Evolutionary conservation across 2,329 filamentous ascomycete genomes (phyloP).

Genomic region (Beauveria sp.): DNA sequence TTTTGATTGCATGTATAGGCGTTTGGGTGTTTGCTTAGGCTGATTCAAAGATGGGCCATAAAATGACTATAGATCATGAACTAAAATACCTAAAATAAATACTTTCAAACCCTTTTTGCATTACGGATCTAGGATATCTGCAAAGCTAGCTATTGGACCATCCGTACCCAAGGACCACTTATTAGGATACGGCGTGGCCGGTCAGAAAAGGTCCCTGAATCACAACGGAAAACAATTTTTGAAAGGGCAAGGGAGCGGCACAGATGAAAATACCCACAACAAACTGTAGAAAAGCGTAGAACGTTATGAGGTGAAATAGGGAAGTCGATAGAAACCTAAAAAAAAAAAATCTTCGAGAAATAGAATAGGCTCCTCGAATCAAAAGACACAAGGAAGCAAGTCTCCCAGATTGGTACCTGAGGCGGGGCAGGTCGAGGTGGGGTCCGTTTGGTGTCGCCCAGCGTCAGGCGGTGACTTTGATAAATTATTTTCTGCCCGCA

Average conservation of each 20-base stretch:
- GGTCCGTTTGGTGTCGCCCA: background rate
- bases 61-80: slow-evolving; percentile 2
- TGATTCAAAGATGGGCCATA: background rate
- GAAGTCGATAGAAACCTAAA: background rate
- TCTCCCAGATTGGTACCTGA: slow-evolving; percentile 5
- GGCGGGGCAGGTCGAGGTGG: slow-evolving; percentile 10
- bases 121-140: no score
- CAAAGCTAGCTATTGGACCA: background rate
- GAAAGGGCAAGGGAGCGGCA: background rate
- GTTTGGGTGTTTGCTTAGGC: slow-evolving; percentile 19
- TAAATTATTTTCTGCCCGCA: slow-evolving; percentile 25
- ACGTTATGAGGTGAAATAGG: background rate
- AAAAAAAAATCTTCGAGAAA: no score
- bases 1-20: slow-evolving; percentile 20
- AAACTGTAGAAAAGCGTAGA: background rate
- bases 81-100: background rate
- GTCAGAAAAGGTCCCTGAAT: slow-evolving; percentile 3
- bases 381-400: background rate
- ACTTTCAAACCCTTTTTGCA: no score
- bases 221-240: background rate
- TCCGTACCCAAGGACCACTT: background rate
- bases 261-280: background rate
- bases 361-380: no score
- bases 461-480: slow-evolving; percentile 21
- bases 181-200: background rate